Percentiles rank a stretch among this genome's conserved stretches.
phyloP scores from a whole-genome alignment of 371 early-diverging fungal species.

The Rhizomucor pusillus region DNA sequence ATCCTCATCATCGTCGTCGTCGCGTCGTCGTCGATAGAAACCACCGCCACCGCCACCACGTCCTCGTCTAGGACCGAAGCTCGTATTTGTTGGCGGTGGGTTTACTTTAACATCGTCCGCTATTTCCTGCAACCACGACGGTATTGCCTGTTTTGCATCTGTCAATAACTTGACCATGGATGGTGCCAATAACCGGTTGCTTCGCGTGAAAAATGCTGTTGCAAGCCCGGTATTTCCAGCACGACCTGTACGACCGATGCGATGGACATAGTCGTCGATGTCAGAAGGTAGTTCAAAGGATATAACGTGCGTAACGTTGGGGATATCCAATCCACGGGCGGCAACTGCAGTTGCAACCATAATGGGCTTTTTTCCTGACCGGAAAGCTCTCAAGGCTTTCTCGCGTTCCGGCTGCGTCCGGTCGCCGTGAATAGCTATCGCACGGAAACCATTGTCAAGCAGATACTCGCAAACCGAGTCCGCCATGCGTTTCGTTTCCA shows the following conservation, averaged over 20 bases:
- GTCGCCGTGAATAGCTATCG: constrained; percentile 97
- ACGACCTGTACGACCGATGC: constrained; percentile 98
- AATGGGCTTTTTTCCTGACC: constrained; percentile 84
- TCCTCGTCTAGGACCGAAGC: constrained; percentile 41
- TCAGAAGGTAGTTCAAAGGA: constrained; percentile 96
- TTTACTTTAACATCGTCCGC: constrained; percentile 12
- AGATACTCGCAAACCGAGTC: constrained; percentile 86
- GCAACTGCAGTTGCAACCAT: constrained; percentile 99
- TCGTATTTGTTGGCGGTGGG: constrained; percentile 9
- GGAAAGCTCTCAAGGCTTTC: constrained; percentile 85
- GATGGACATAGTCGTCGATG: constrained; percentile 96
- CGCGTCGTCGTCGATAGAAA: constrained; percentile 6
- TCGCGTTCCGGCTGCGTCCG: constrained; percentile 97
- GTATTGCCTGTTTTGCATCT: constrained; percentile 48
- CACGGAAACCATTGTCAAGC: constrained; percentile 64
- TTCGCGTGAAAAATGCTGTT: constrained; percentile 93
- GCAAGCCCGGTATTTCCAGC: constrained; percentile 92
- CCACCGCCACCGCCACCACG: constrained; percentile 19
- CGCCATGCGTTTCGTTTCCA: constrained; percentile 98
- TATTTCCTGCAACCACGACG: constrained; percentile 65
- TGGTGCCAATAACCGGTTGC: constrained; percentile 81
- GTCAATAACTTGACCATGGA: constrained; percentile 73
- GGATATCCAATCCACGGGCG: constrained; percentile 97
- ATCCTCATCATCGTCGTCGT: constrained; percentile 9
- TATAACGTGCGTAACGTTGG: constrained; percentile 88